These are phyloP conservation scores for Viridothelium virens DNA, from an alignment of 495 filamentous ascomycete genomes.

Conservation along the genomic window DNA sequence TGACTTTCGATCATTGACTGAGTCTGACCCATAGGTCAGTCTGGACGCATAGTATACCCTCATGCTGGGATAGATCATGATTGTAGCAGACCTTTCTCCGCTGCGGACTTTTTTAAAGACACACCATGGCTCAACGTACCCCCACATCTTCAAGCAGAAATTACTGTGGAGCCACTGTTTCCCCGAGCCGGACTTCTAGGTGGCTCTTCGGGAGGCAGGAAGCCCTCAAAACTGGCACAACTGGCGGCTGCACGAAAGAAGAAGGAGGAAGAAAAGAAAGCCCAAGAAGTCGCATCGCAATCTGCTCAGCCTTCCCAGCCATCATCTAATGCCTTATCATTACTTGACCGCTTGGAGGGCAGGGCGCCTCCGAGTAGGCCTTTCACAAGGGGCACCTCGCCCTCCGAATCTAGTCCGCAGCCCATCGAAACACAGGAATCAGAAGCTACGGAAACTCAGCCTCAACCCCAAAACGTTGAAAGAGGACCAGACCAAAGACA, in stretches of 20 bases:
- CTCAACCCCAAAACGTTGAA: background rate
- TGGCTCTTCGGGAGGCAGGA: slow-evolving; percentile 51
- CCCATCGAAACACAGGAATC: background rate
- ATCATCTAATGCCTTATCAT: slow-evolving; percentile 23
- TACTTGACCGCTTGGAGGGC: slow-evolving; percentile 30
- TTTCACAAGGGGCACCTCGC: slow-evolving; percentile 12
- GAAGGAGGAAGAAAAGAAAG: slow-evolving; percentile 63
- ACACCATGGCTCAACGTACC: slow-evolving; percentile 81
- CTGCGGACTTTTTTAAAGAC: slow-evolving; percentile 66
- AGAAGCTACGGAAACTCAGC: background rate
- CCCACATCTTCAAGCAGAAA: slow-evolving; percentile 53
- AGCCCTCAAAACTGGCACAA: slow-evolving; percentile 82
- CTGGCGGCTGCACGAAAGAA: slow-evolving; percentile 82
- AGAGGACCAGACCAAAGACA: slow-evolving; percentile 8
- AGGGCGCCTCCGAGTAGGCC: background rate
- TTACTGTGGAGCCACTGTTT: slow-evolving; percentile 56
- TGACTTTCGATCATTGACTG: background rate
- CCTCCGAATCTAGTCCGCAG: background rate
- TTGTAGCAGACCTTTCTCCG: slow-evolving; percentile 14
- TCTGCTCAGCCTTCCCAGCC: slow-evolving; percentile 19
- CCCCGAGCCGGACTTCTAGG: slow-evolving; percentile 63
- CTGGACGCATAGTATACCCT: background rate
- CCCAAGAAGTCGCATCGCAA: slow-evolving; percentile 20
- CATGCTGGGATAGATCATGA: background rate
- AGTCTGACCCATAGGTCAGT: background rate